Percentiles rank a stretch among this genome's conserved stretches.
These are phyloP conservation scores for Actinomortierella ambigua DNA, from an alignment of 371 early-diverging fungal species.

Conservation along the genomic window DNA sequence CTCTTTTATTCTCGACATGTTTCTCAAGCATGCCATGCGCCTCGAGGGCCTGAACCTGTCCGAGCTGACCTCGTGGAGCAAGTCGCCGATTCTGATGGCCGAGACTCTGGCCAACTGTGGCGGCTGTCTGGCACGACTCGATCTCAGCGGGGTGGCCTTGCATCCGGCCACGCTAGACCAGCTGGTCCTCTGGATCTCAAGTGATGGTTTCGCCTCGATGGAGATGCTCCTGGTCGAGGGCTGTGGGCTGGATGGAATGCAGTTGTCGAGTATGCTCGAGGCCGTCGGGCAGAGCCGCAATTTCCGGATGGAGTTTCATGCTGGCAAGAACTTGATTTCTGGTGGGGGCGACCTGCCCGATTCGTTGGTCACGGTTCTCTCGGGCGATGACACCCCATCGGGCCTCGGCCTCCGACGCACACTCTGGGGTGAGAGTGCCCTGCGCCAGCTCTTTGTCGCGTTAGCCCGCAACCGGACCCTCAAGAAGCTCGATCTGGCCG, in stretches of 20 bases:
- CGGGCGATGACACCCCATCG: conserved; percentile 27
- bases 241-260: conserved; percentile 43
- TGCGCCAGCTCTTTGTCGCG: conserved; percentile 33
- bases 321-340: conserved; percentile 36
- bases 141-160: conserved; percentile 40
- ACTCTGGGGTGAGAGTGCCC: conserved; percentile 40
- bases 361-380: conserved; percentile 23
- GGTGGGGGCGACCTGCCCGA: conserved; percentile 36
- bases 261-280: conserved; percentile 35
- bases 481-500: conserved; percentile 29
- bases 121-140: conserved; percentile 19
- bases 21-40: conserved; percentile 43
- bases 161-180: conserved; percentile 38
- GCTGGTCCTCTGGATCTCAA: conserved; percentile 32
- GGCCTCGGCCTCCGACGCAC: conserved; percentile 40
- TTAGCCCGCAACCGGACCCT: conserved; percentile 33
- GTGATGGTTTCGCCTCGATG: conserved; percentile 22
- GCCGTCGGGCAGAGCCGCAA: conserved; percentile 35
- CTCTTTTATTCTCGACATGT: conserved; percentile 45
- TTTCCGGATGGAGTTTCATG: conserved; percentile 23
- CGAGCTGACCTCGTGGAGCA: conserved; percentile 44
- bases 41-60: conserved; percentile 31
- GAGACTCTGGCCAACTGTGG: conserved; percentile 42
- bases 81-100: conserved; percentile 44
- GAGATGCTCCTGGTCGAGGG: conserved; percentile 36